Conservation (phyloP, 768 basidiomycete genomes). For the Agaricus subrufescens region DNA sequence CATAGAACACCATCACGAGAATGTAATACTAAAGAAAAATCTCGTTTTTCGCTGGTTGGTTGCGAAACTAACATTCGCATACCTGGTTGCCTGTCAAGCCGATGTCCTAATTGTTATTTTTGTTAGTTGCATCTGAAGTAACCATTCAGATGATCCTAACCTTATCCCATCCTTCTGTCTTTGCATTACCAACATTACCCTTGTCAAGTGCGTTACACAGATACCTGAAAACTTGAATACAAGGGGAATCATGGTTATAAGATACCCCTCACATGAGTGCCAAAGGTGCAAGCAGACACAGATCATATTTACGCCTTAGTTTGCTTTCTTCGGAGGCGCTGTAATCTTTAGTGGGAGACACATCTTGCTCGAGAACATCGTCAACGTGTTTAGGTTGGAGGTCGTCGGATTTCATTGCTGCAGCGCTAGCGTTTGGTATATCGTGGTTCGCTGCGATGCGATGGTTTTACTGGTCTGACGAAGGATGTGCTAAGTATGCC, state of each 20-base stretch:
- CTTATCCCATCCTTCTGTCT: constrained; percentile 47
- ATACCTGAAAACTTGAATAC: constrained; percentile 26
- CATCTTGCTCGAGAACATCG: constrained; percentile 3
- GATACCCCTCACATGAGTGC: constrained; percentile 32
- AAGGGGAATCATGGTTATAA: not conserved
- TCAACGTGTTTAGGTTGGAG: not conserved
- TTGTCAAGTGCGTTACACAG: constrained; percentile 46
- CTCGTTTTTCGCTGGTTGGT: not conserved
- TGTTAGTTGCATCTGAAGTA: not conserved
- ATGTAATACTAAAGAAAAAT: constrained; percentile 34
- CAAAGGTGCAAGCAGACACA: constrained; percentile 36
- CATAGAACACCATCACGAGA: constrained; percentile 45
- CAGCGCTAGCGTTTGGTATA: not conserved
- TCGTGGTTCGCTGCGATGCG: too few species aligned
- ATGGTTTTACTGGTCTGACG: not conserved
- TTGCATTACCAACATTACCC: constrained; percentile 48
- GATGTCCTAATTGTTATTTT: constrained; percentile 27
- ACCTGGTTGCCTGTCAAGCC: constrained; percentile 41
- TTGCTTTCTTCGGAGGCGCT: constrained; percentile 21
- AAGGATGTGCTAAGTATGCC: too few species aligned
- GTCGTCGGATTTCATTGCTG: not conserved
- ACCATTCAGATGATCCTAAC: constrained; percentile 16
- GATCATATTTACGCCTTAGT: constrained; percentile 38
- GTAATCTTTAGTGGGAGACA: not conserved
- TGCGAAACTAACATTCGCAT: not conserved